A percentile compares a stretch with the other conserved stretches of the same genome.
These are phyloP conservation scores for Talaromyces liani DNA, from an alignment of 495 filamentous ascomycete genomes.

Conservation along the genomic window DNA sequence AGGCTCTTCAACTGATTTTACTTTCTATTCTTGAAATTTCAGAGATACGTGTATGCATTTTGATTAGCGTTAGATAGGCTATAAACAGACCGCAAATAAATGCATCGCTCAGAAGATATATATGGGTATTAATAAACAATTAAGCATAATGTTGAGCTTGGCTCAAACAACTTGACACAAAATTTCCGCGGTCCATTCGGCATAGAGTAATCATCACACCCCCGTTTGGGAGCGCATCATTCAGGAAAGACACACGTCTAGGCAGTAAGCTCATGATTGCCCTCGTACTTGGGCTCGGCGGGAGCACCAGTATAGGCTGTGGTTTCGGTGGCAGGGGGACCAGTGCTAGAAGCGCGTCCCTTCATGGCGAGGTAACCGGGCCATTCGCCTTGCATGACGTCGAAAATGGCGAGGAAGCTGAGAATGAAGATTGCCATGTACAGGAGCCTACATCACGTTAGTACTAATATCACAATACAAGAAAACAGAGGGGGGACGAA, in stretches of 20 bases:
- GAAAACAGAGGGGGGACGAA: conserved; percentile 7
- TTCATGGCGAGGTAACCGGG: conserved; percentile 8
- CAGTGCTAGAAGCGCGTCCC: not conserved
- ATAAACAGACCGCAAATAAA: not conserved
- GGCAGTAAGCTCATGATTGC: conserved; percentile 6
- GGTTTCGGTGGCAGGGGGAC: not conserved
- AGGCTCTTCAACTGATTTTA: not conserved
- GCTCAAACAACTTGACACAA: not conserved
- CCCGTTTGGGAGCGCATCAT: not conserved
- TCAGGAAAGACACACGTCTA: not conserved
- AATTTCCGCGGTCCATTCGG: not conserved
- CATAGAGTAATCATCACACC: not conserved
- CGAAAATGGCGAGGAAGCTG: conserved; percentile 20
- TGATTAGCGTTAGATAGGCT: not conserved
- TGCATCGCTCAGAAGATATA: not conserved
- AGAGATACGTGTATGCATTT: too few species aligned
- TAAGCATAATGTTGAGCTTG: not conserved
- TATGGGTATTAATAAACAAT: not conserved
- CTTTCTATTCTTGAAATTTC: not conserved
- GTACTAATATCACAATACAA: not conserved
- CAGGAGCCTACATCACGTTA: conserved; percentile 15
- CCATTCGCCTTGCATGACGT: conserved; percentile 16
- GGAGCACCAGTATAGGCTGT: conserved; percentile 3
- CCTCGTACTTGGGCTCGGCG: conserved; percentile 9
- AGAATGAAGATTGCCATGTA: conserved; percentile 23